A percentile compares a stretch with the other conserved stretches of the same genome.
Evolutionary conservation across 352 stramenopile species (phyloP).

Genomic region (Phytophthora chlamydospora): DNA sequence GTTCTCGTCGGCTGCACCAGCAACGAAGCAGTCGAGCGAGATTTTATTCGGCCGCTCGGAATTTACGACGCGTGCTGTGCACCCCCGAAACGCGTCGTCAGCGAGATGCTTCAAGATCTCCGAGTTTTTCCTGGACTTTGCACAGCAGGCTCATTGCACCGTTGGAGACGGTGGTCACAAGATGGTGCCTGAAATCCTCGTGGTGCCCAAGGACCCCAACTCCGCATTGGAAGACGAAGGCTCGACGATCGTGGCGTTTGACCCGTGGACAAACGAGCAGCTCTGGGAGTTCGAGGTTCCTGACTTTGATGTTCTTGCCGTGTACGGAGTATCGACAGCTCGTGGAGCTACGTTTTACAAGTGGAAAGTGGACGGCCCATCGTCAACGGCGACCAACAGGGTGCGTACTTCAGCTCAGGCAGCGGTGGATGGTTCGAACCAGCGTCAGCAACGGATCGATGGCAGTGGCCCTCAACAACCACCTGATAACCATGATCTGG

Average conservation of each 20-base stretch:
- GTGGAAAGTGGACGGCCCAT: slow-evolving; percentile 77
- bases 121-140: slow-evolving; percentile 86
- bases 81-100: slow-evolving; percentile 61
- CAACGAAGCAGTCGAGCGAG: slow-evolving; percentile 29
- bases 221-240: slow-evolving; percentile 57
- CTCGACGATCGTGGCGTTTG: slow-evolving; percentile 73
- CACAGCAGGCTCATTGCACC: slow-evolving; percentile 54
- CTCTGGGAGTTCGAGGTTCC: slow-evolving; percentile 79
- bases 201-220: slow-evolving; percentile 64
- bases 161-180: slow-evolving; percentile 33
- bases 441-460: slow-evolving; percentile 18
- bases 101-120: slow-evolving; percentile 82
- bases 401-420: slow-evolving; percentile 8
- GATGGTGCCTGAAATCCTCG: slow-evolving; percentile 56
- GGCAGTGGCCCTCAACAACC: slow-evolving; percentile 2
- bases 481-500: slow-evolving; percentile 1
- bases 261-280: slow-evolving; percentile 71
- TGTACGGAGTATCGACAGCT: slow-evolving; percentile 64
- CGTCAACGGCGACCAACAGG: slow-evolving; percentile 38
- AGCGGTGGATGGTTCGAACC: background rate
- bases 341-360: slow-evolving; percentile 68
- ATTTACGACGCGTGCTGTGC: slow-evolving; percentile 70
- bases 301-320: slow-evolving; percentile 73
- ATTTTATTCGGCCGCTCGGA: slow-evolving; percentile 80
- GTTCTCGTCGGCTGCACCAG: slow-evolving; percentile 32